Conservation (phyloP, 176 grass and related monocot genomes). For the Oryza coarctata region DNA sequence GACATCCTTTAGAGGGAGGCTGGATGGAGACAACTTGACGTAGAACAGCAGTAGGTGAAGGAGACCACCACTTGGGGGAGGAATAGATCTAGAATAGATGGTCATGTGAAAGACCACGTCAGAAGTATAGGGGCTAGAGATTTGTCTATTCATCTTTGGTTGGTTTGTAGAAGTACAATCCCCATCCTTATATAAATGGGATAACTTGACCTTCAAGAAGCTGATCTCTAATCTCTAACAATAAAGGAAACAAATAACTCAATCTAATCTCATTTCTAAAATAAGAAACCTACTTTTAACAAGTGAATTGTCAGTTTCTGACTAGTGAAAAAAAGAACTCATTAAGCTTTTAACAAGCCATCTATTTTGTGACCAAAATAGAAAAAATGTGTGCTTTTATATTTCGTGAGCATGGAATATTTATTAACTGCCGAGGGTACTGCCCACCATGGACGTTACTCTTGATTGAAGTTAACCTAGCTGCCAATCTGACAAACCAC, state of each 20-base stretch:
- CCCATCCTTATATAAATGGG: not conserved
- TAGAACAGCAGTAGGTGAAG: not conserved
- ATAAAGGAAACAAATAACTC: not conserved
- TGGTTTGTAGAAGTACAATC: not conserved
- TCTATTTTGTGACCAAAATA: not conserved
- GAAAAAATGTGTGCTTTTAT: not conserved
- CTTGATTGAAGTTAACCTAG: not conserved
- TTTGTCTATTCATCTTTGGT: not conserved
- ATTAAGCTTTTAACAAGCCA: not conserved
- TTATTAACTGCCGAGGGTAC: not conserved
- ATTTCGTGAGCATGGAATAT: not conserved
- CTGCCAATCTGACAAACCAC: not conserved
- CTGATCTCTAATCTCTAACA: not conserved
- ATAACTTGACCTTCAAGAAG: not conserved
- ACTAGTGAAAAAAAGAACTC: not conserved
- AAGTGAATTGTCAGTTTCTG: too few relatives aligned
- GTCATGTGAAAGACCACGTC: not conserved
- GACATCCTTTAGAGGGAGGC: not conserved
- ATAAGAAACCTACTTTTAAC: too few relatives aligned
- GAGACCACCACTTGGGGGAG: not conserved
- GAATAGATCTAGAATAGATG: not conserved
- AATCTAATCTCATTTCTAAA: not conserved
- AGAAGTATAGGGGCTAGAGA: not conserved
- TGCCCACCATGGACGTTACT: not conserved
- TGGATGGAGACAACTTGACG: not conserved